Evolutionary conservation across 805 yeast species (phyloP).

Genomic region (Candida yuanshanica): DNA sequence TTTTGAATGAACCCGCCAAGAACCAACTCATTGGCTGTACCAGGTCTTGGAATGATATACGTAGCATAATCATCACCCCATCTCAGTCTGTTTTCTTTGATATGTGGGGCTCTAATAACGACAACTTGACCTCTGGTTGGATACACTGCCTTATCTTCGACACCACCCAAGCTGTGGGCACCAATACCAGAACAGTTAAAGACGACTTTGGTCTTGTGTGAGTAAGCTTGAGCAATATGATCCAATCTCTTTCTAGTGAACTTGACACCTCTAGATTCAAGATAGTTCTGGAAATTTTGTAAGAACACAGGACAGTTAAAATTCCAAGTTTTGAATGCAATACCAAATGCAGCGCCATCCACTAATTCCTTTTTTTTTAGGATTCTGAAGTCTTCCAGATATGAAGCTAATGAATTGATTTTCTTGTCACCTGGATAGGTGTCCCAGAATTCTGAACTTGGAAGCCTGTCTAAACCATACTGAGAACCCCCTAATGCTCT

Average conservation of each 20-base stretch:
- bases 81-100: constrained; percentile 49
- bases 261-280: constrained; percentile 43
- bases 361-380: constrained; percentile 38
- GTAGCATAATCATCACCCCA: constrained; percentile 63
- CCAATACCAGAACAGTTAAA: constrained; percentile 80
- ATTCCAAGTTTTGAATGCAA: constrained; percentile 53
- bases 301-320: constrained; percentile 68
- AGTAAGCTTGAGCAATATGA: constrained; percentile 53
- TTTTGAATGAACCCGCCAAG: constrained; percentile 72
- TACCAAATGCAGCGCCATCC: constrained; percentile 49
- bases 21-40: constrained; percentile 58
- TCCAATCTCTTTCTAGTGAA: constrained; percentile 41
- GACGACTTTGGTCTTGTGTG: constrained; percentile 31
- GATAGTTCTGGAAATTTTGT: constrained; percentile 37
- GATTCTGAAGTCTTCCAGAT: constrained; percentile 41
- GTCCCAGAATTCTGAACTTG: constrained; percentile 61
- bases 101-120: constrained; percentile 63
- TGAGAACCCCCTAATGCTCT: constrained; percentile 37
- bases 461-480: constrained; percentile 48
- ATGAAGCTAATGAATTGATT: constrained; percentile 40
- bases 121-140: constrained; percentile 83
- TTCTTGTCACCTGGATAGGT: constrained; percentile 39
- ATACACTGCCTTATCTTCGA: constrained; percentile 51
- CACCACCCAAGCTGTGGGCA: constrained; percentile 59
- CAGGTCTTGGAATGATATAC: constrained; percentile 68